Evolutionary conservation across 2,329 filamentous ascomycete genomes (phyloP).

Genomic region (Paracoccidioides lutzii): DNA sequence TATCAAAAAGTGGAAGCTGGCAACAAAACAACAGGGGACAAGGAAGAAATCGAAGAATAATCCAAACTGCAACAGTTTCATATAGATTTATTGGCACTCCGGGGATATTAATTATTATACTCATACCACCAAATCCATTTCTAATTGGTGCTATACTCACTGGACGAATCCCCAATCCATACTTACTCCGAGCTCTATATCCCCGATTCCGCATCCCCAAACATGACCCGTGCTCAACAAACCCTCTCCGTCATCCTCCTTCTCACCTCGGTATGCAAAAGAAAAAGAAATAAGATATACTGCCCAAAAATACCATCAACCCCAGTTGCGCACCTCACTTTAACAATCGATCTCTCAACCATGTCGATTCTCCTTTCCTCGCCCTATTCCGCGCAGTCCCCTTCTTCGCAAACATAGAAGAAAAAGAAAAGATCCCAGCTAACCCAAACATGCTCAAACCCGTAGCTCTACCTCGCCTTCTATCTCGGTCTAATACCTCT

Average conservation of each 20-base stretch:
- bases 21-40: background rate
- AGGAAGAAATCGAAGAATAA: background rate
- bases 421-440: background rate
- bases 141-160: background rate
- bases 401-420: no score
- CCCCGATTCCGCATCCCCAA: background rate
- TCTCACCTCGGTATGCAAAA: slow-evolving; percentile 61
- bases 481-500: slow-evolving; percentile 75
- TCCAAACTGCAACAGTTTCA: background rate
- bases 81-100: background rate
- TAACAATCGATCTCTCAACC: background rate
- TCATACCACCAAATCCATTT: background rate
- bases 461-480: slow-evolving; percentile 74
- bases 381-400: background rate
- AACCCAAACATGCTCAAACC: slow-evolving; percentile 5
- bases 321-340: background rate
- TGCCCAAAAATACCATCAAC: background rate
- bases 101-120: background rate
- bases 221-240: slow-evolving; percentile 88
- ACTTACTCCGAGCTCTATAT: background rate
- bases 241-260: slow-evolving; percentile 79
- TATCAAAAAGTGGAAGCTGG: background rate
- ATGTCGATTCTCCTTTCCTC: background rate
- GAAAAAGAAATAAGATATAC: slow-evolving; percentile 5
- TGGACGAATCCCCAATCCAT: background rate